Base-by-base conservation (phyloP, 306 rosid species). In the Sesbania bispinosa region DNA sequence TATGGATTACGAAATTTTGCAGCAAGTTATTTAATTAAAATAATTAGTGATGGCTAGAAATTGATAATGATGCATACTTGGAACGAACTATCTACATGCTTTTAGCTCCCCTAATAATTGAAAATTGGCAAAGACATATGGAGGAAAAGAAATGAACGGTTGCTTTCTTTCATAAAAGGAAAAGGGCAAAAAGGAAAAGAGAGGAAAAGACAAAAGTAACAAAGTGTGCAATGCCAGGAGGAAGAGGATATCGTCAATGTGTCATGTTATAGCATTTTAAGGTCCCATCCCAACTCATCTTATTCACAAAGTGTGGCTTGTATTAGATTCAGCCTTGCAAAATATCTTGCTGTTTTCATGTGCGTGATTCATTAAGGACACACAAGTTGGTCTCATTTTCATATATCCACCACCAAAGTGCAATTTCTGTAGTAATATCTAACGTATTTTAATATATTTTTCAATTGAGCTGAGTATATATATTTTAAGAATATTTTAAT, bases 231-330 rank as follows among this genome's bases (percentile, higher is more conserved):
- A 71, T 33, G 83, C 74, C 86, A 77, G 81, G 81, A 46, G 72
- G 67, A 61, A 45, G 5, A 14, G 52, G 75, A 76, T 58, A 57
- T 33, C 26, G 27, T 52, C 75, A 45, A 67, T 69, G 64, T 77
- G 87, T 84, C 89, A 80, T 61, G n/a, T n/a, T n/a, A n/a, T n/a
- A n/a, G n/a, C n/a, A n/a, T 79, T 32, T 59, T 11, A n/a, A 84
- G 94, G n/a, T n/a, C n/a, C n/a, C 83, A 83, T 73, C 43, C 14
- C 83, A 79, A 66, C 81, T 82, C 88, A 77, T n/a, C n/a, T n/a
- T n/a, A n/a, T 78, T n/a, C 81, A 67, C 30, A 73, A 74, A 41
- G 51, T 79, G 93, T 86, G 96, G 92, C 83, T 80, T 79, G 41
- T 26, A 70, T 81, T 90, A 48, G 83, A 77, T 71, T 69, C 67